Base-by-base conservation (phyloP, 2,329 filamentous ascomycete genomes). In the Penicillium verrucosum region DNA sequence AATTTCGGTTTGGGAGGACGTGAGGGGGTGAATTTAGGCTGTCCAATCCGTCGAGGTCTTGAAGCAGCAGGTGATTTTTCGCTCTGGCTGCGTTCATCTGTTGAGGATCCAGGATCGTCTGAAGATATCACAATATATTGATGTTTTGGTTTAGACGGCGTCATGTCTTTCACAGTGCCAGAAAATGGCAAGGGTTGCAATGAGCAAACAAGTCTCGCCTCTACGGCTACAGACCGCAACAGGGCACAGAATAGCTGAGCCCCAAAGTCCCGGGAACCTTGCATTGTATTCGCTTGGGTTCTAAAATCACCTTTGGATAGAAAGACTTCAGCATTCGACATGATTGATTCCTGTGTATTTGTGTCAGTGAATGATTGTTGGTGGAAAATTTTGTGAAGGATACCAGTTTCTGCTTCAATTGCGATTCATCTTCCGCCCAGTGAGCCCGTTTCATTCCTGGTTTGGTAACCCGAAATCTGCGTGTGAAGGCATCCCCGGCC, bases 231-330 rank as follows among this genome's bases (percentile, higher is more conserved):
- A n/a, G 86, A 84, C 18, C 94, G 86, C 4, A 99, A 80, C 32
- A 97, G 75, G 3, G 92, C 89, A 71, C 94, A 97, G 67, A 95
- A 96, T 0, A 99, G 73, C 70, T 97, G 92, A 1, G 91, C 89
- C 0, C 92, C 94, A 10, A 95, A 81, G 71, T 99, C 94, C 61
- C 92, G 85, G 9, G 93, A 97, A 0, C 93, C 95, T 61, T 86
- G 79, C 18, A 96, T 74, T 5, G 77, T 83, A 58, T 78, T 81
- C 0, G 92, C 90, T 30, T 89, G 87, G 37, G 80, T 79, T 4
- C 82, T 80, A 65, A 97, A 97, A 61, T 95, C 90, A 0, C 80
- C 76, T 57, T 83, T 86, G 29, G 91, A 88, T 47, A 89, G 74
- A 21, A 86, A 82, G 1, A 84, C 80, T 66, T 95, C 91, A 48